Conservation (phyloP, 148 eudicot genomes). For the Polygonum aviculare region DNA sequence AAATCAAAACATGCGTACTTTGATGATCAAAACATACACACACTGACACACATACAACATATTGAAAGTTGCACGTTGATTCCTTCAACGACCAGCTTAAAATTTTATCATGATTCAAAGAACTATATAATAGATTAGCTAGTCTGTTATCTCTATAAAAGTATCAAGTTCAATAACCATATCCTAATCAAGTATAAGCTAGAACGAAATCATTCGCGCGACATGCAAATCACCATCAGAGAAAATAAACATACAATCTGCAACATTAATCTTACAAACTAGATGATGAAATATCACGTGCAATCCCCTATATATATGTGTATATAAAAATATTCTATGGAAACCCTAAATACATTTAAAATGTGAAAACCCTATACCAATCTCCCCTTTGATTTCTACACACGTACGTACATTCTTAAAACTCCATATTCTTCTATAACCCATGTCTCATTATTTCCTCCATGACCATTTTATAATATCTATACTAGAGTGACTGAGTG, state of each 20-base stretch:
- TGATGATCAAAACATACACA: too few species aligned
- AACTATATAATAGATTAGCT: not conserved
- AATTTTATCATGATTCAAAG: too few species aligned
- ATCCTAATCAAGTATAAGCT: too few species aligned
- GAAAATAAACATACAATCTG: not conserved
- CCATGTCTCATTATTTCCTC: constrained; percentile 4
- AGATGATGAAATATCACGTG: not conserved
- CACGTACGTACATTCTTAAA: not conserved
- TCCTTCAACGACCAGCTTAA: too few species aligned
- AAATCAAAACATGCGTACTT: too few species aligned
- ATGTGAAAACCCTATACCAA: constrained; percentile 10
- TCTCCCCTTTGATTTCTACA: constrained; percentile 4
- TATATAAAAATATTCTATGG: not conserved
- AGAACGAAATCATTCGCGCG: not conserved
- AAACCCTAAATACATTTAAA: not conserved
- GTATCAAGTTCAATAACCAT: too few species aligned
- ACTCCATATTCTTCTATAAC: not conserved
- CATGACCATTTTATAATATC: not conserved
- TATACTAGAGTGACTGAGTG: not conserved
- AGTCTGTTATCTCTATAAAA: too few species aligned
- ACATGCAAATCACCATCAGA: not conserved
- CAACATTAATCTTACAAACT: not conserved
- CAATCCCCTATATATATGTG: not conserved
- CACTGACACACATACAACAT: too few species aligned
- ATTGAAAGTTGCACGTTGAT: too few species aligned